Percentiles rank a stretch among this genome's conserved stretches.
Conservation (phyloP, 2,329 filamentous ascomycete species). For the Alternaria novae-zelandiae region DNA sequence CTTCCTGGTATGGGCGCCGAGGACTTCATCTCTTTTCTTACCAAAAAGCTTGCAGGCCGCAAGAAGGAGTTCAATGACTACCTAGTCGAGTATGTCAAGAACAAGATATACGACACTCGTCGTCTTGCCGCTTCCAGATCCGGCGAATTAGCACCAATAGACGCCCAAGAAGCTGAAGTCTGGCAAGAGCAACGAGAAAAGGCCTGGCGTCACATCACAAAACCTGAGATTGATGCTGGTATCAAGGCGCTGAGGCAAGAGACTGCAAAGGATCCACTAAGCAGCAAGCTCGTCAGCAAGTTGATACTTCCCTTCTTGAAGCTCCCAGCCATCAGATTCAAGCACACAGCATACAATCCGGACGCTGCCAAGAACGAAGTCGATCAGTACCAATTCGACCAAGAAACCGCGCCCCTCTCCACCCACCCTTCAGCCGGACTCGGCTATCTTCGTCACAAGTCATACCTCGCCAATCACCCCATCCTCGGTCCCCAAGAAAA, state of each 20-base stretch:
- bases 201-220: conserved; percentile 36
- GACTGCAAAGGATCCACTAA: conserved; percentile 55
- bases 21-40: conserved; percentile 61
- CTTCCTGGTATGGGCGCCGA: conserved; percentile 61
- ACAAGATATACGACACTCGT: conserved; percentile 41
- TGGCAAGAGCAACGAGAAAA: conserved; percentile 27
- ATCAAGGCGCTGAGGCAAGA: conserved; percentile 54
- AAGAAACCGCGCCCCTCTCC: conserved; percentile 54
- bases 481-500: conserved; percentile 64
- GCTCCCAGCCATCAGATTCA: conserved; percentile 54
- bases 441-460: conserved; percentile 63
- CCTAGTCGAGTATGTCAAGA: conserved; percentile 40
- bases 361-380: conserved; percentile 39
- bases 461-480: conserved; percentile 65
- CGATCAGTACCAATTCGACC: conserved; percentile 33
- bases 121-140: conserved; percentile 23
- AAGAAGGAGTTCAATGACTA: conserved; percentile 39
- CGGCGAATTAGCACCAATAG: conserved; percentile 26
- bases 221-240: conserved; percentile 29
- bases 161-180: conserved; percentile 29
- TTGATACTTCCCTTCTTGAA: conserved; percentile 64
- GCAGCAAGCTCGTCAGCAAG: conserved; percentile 57
- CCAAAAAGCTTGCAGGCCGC: conserved; percentile 50
- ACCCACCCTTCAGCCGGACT: conserved; percentile 72
- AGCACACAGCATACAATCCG: conserved; percentile 22